phyloP scores from a whole-genome alignment of 2,329 filamentous ascomycete genomes.

The Lasiodiplodia theobromae region DNA sequence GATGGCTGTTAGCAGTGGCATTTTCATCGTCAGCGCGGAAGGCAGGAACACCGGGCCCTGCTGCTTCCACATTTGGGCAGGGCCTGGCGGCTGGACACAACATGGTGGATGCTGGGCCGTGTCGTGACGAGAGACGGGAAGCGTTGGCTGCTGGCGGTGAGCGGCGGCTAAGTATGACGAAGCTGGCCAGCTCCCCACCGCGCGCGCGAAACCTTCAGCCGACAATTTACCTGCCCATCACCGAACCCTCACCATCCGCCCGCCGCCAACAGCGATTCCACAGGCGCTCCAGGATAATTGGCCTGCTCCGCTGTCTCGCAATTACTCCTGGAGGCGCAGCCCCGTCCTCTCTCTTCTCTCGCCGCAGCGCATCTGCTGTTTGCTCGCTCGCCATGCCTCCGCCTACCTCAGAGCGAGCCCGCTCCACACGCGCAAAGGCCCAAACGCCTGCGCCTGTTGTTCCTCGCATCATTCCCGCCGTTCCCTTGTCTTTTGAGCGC shows the following conservation, averaged over 20 bases:
- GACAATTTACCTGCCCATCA: constrained; percentile 28
- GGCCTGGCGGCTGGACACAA: no score
- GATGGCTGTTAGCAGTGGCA: background rate
- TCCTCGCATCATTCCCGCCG: constrained; percentile 47
- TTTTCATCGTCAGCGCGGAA: background rate
- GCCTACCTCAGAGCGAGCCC: constrained; percentile 37
- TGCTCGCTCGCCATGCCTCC: constrained; percentile 39
- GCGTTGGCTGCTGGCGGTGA: constrained; percentile 7
- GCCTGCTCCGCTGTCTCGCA: constrained; percentile 38
- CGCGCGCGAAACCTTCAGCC: constrained; percentile 28
- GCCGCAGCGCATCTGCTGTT: constrained; percentile 10
- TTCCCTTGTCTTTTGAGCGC: constrained; percentile 45
- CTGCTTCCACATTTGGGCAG: background rate
- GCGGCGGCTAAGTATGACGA: constrained; percentile 8
- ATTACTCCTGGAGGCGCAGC: constrained; percentile 50
- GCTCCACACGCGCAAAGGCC: constrained; percentile 35
- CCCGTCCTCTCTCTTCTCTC: constrained; percentile 25
- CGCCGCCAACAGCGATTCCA: constrained; percentile 29
- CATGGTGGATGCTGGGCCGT: background rate
- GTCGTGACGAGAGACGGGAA: background rate
- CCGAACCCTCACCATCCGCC: constrained; percentile 9
- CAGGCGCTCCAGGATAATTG: constrained; percentile 54
- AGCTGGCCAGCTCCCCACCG: constrained; percentile 26
- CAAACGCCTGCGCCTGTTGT: constrained; percentile 37
- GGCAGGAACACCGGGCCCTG: background rate